Percentiles rank a stretch among this genome's conserved stretches.
These are phyloP conservation scores for Anthracocystis walkeri DNA, from an alignment of 1,284 basidiomycete species.

Conservation along the genomic window DNA sequence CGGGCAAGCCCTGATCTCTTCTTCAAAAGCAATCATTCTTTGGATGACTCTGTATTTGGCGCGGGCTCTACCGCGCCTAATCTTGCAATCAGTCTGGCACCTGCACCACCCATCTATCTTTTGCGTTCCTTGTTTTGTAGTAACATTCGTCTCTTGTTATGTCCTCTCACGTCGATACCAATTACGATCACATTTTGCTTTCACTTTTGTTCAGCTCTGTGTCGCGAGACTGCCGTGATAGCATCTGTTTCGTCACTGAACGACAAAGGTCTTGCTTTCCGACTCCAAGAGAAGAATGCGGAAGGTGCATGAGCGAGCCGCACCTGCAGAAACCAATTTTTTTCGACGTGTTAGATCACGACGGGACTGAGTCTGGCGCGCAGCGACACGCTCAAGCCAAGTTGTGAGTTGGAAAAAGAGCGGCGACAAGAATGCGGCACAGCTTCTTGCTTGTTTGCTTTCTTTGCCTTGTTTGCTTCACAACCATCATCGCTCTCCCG, in stretches of 20 bases:
- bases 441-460: too few relatives aligned
- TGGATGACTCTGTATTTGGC: background rate
- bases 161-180: conserved; percentile 34
- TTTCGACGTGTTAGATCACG: too few relatives aligned
- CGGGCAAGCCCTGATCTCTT: conserved; percentile 24
- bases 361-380: too few relatives aligned
- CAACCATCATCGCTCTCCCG: background rate
- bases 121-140: conserved; percentile 6
- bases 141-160: conserved; percentile 15
- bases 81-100: background rate
- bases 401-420: too few relatives aligned
- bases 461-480: background rate
- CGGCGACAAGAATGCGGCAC: too few relatives aligned
- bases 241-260: too few relatives aligned
- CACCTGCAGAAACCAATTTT: too few relatives aligned
- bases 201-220: too few relatives aligned
- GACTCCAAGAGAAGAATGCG: too few relatives aligned
- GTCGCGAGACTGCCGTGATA: background rate
- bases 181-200: conserved; percentile 14
- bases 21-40: background rate
- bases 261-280: too few relatives aligned
- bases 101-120: background rate
- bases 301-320: too few relatives aligned
- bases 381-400: too few relatives aligned
- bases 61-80: background rate